These are phyloP conservation scores for Colletotrichum sp. DNA, from an alignment of 2,329 filamentous ascomycete genomes.

Conservation along the genomic window DNA sequence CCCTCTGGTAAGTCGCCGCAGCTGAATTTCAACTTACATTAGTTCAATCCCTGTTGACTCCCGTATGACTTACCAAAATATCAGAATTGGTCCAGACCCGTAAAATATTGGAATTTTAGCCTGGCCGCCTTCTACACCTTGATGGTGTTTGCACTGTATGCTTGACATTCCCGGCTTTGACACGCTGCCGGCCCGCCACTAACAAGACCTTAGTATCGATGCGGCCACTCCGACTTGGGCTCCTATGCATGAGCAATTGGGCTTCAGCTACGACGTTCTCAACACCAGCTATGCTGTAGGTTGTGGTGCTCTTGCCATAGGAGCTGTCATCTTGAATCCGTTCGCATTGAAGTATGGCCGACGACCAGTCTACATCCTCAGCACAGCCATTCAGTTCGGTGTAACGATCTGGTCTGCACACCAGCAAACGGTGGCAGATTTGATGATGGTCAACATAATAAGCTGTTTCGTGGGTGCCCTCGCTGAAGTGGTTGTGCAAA, in stretches of 20 bases:
- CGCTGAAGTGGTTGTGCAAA: slow-evolving; percentile 48
- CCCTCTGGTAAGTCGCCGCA: not conserved
- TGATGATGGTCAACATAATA: slow-evolving; percentile 47
- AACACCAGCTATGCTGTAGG: slow-evolving; percentile 51
- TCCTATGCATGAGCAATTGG: slow-evolving; percentile 44
- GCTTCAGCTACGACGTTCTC: slow-evolving; percentile 42
- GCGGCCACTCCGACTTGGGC: slow-evolving; percentile 36
- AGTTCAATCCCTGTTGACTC: not conserved
- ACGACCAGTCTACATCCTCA: slow-evolving; percentile 49
- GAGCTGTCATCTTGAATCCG: slow-evolving; percentile 47
- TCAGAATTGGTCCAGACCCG: not conserved
- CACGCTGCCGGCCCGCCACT: fast-evolving
- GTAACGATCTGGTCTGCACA: slow-evolving; percentile 45
- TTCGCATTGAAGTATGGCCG: slow-evolving; percentile 51
- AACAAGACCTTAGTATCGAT: not conserved
- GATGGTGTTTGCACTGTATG: not conserved
- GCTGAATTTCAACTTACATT: not conserved
- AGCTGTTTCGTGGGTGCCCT: slow-evolving; percentile 48
- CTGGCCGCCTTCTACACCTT: not conserved
- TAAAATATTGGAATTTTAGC: not conserved
- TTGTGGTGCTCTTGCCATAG: slow-evolving; percentile 45
- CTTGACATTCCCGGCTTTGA: not conserved
- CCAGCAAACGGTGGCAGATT: slow-evolving; percentile 44
- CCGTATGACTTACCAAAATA: not conserved
- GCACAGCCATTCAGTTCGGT: slow-evolving; percentile 39